phyloP scores from a whole-genome alignment of 2,329 filamentous ascomycete genomes.

The Colletotrichum incanum region DNA sequence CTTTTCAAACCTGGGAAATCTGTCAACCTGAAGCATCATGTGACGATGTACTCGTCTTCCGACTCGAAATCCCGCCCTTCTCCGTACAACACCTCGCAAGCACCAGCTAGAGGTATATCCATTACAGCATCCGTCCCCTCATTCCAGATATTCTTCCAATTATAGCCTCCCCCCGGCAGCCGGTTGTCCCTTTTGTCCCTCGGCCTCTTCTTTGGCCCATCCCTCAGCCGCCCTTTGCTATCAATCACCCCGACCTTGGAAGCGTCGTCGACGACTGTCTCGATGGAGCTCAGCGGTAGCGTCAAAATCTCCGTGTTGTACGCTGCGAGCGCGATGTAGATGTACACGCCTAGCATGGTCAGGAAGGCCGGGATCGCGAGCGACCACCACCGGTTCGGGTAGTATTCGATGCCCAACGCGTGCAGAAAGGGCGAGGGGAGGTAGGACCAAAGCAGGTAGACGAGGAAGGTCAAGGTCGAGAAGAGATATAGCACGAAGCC shows the following conservation, averaged over 20 bases:
- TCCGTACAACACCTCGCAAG: slow-evolving; percentile 95
- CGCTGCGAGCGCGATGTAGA: slow-evolving; percentile 90
- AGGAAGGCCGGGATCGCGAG: slow-evolving; percentile 92
- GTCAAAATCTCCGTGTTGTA: slow-evolving; percentile 95
- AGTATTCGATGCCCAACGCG: slow-evolving; percentile 95
- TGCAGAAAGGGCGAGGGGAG: slow-evolving; percentile 93
- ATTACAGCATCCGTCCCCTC: slow-evolving; percentile 96
- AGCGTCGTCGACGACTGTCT: slow-evolving; percentile 93
- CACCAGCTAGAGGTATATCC: slow-evolving; percentile 95
- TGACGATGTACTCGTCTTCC: slow-evolving; percentile 44
- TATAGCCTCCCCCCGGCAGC: slow-evolving; percentile 59
- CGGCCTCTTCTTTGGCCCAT: slow-evolving; percentile 53
- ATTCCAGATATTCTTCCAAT: slow-evolving; percentile 91
- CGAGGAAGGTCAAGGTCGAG: slow-evolving; percentile 84
- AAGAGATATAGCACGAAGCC: slow-evolving; percentile 97
- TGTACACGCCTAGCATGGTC: slow-evolving; percentile 90
- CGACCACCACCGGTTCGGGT: slow-evolving; percentile 98
- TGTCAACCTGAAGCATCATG: slow-evolving; percentile 5
- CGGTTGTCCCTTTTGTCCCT: slow-evolving; percentile 54
- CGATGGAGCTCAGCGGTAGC: slow-evolving; percentile 82
- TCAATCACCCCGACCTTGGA: slow-evolving; percentile 90
- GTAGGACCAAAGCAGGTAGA: slow-evolving; percentile 86
- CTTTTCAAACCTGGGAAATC: too few species aligned
- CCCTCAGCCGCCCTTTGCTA: slow-evolving; percentile 70
- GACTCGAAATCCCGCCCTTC: slow-evolving; percentile 58